Conservation (phyloP, 441 rosid species). For the Populus trichocarpa region DNA sequence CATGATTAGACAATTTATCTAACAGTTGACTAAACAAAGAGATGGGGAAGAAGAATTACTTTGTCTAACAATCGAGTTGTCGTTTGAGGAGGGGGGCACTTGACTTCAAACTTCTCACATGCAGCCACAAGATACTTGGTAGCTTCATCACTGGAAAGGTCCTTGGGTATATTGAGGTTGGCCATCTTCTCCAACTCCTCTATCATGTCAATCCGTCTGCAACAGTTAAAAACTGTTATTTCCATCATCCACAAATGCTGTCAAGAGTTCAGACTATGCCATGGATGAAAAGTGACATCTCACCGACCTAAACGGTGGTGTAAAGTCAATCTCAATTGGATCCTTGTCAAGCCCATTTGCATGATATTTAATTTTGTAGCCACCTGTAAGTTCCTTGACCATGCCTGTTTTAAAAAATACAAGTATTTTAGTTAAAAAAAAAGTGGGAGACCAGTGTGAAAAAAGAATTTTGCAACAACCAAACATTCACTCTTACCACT, state of each 20-base stretch:
- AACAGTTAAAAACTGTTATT: conserved; percentile 10
- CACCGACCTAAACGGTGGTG: conserved; percentile 80
- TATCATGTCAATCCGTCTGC: conserved; percentile 82
- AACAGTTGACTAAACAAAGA: conserved; percentile 1
- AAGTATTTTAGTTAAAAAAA: neutral
- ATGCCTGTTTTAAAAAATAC: conserved; percentile 43
- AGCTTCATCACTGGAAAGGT: conserved; percentile 65
- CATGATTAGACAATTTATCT: neutral
- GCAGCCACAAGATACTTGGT: conserved; percentile 62
- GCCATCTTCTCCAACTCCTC: conserved; percentile 75
- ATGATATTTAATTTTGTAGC: conserved; percentile 75
- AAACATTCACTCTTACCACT: conserved; percentile 51
- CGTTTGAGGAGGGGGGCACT: conserved; percentile 84
- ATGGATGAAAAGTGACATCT: neutral
- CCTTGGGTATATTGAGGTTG: conserved; percentile 67
- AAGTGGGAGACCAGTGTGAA: neutral
- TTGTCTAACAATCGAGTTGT: conserved; percentile 75
- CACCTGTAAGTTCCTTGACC: conserved; percentile 81
- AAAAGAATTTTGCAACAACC: neutral
- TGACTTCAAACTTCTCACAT: conserved; percentile 61
- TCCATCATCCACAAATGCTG: neutral
- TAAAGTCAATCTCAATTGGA: conserved; percentile 84
- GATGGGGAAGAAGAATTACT: conserved; percentile 29
- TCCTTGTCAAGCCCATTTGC: conserved; percentile 71
- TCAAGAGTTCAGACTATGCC: neutral